phyloP scores from a whole-genome alignment of 2,329 filamentous ascomycete species.

The Cladosporium sp. region DNA sequence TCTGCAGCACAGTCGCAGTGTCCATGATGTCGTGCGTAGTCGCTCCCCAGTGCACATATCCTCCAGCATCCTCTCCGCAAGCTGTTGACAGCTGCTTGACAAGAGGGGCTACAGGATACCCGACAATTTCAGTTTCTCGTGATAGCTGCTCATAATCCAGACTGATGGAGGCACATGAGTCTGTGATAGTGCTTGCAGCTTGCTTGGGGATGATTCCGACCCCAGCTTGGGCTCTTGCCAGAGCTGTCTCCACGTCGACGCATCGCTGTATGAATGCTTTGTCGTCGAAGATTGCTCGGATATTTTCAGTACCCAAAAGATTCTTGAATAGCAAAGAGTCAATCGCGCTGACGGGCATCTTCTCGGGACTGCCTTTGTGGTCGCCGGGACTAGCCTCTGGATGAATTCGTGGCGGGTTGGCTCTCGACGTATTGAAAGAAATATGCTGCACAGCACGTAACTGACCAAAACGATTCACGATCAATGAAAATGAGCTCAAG shows the following conservation, averaged over 20 bases:
- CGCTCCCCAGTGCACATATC: conserved; percentile 28
- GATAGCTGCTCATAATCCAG: neutral
- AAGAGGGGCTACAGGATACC: conserved; percentile 28
- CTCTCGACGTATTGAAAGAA: too few species aligned
- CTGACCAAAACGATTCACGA: neutral
- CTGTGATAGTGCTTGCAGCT: conserved; percentile 21
- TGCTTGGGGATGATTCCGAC: conserved; percentile 18
- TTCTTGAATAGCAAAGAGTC: conserved; percentile 21
- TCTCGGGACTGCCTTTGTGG: neutral
- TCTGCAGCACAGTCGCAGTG: conserved; percentile 24
- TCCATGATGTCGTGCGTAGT: conserved; percentile 29
- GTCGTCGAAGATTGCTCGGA: neutral
- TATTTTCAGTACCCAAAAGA: conserved; percentile 3
- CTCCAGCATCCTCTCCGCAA: conserved; percentile 21
- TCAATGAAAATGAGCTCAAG: too few species aligned
- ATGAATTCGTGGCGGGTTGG: too few species aligned
- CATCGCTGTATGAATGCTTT: neutral
- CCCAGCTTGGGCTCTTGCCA: neutral
- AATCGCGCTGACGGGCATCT: conserved; percentile 21
- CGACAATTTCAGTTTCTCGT: conserved; percentile 26
- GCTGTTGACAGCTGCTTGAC: conserved; percentile 24
- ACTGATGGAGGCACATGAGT: neutral
- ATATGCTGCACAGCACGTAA: too few species aligned
- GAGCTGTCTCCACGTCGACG: conserved; percentile 4
- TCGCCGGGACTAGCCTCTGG: too few species aligned